Conservation (phyloP, 2,329 filamentous ascomycete genomes). For the Zarea fungicola region DNA sequence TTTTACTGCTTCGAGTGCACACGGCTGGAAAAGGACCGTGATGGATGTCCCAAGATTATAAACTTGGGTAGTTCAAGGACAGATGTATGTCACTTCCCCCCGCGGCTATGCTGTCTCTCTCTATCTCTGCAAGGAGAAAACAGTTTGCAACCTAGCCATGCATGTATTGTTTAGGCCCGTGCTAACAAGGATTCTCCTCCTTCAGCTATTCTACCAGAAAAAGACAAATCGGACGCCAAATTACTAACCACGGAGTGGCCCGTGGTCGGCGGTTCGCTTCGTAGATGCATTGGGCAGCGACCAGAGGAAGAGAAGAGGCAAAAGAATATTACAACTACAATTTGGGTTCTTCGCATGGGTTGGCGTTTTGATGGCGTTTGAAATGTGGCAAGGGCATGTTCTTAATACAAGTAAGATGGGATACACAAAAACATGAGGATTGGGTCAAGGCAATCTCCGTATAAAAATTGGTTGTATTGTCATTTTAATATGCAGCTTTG, state of each 20-base stretch:
- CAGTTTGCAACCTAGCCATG: no score
- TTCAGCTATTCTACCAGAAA: conserved; percentile 59
- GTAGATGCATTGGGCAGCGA: background rate
- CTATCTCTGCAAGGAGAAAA: no score
- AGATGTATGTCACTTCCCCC: conserved; percentile 58
- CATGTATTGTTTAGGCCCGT: background rate
- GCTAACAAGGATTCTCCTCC: conserved; percentile 12
- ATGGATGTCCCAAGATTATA: conserved; percentile 98
- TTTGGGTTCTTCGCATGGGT: conserved; percentile 3
- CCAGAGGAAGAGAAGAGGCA: conserved; percentile 8
- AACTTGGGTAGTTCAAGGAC: conserved; percentile 94
- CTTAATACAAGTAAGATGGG: background rate
- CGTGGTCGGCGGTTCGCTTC: conserved; percentile 38
- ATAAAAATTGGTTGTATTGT: background rate
- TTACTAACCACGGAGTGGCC: conserved; percentile 47
- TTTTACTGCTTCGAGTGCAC: conserved; percentile 99
- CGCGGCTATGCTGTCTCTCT: background rate
- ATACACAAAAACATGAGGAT: background rate
- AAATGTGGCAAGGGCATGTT: background rate
- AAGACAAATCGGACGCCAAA: conserved; percentile 56
- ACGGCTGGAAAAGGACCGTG: conserved; percentile 89
- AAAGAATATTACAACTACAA: background rate
- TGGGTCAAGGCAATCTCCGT: background rate
- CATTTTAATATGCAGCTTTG: conserved; percentile 7
- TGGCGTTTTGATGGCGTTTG: conserved; percentile 14